phyloP scores from a whole-genome alignment of 495 filamentous ascomycete genomes.

The Aspergillus heteromorphus region DNA sequence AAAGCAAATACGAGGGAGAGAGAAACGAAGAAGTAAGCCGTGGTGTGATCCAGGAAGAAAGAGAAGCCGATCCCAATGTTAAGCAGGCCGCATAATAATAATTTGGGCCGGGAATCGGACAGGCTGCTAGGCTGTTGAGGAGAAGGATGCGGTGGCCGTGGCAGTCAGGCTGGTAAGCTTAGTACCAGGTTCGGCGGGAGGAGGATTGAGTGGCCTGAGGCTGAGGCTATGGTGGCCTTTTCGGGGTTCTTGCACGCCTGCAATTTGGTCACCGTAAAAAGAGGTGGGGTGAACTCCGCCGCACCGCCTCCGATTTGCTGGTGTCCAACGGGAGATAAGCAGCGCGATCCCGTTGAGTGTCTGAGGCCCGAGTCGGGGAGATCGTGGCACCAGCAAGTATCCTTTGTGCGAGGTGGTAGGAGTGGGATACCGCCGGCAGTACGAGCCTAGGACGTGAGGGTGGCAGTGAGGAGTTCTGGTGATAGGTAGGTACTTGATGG shows the following conservation, averaged over 20 bases:
- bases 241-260: background rate
- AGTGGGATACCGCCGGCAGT: too few relatives aligned
- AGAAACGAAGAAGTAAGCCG: constrained; percentile 15
- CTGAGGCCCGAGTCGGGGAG: too few relatives aligned
- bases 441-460: too few relatives aligned
- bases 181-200: background rate
- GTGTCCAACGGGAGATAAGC: too few relatives aligned
- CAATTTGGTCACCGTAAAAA: background rate
- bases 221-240: constrained; percentile 10
- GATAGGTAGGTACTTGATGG: background rate
- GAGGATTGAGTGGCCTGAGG: constrained; percentile 1
- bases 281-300: too few relatives aligned
- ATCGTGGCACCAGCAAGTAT: too few relatives aligned
- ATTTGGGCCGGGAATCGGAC: constrained; percentile 12
- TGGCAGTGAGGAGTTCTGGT: too few relatives aligned
- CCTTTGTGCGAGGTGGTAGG: background rate
- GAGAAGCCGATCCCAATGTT: constrained; percentile 7
- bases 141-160: too few relatives aligned
- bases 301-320: too few relatives aligned
- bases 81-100: constrained; percentile 15
- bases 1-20: constrained; percentile 14
- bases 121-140: too few relatives aligned
- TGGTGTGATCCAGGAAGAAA: constrained; percentile 23
- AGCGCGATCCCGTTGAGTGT: too few relatives aligned
- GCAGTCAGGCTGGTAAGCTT: background rate